Evolutionary conservation across 1,139 yeast species (phyloP), one percentile per base, ranked within the genome.

Genomic region (Debaryomycetaceae sp.): DNA sequence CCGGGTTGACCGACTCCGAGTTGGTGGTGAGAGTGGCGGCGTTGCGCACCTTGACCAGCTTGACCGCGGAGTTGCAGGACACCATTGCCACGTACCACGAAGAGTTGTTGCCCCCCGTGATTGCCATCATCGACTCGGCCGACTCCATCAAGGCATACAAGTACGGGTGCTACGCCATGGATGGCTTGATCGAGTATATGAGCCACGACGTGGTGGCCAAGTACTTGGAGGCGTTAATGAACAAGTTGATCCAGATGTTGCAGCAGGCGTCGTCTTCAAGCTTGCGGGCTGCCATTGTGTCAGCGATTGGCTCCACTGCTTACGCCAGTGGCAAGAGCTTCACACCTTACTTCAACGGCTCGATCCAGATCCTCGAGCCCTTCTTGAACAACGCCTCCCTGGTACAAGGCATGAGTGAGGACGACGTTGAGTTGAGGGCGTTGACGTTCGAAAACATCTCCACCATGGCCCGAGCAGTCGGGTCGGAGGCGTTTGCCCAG

Each of bases 231-330:
- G 89, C 94, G 32, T 75, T 91, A 58, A 86, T 89, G 83, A 85
- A 85, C 61, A 84, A 89, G 51, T 72, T 93, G 45, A 78, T 88
- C 67, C 77, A 73, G 38, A 81, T 91, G 83, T 75, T 91, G 49
- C 81, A 76, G 47, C 66, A 69, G 44, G 78, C 82, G 23, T 71
- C 75, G 44, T 67, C 86, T 23, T 67, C 79, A 4, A 72, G 83
- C 28, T 74, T 91, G 53, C 85, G 83, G 64, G 73, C 91, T 30
- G 84, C 94, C 33, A 84, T 91, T 49, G 96, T 91, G 37, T 84
- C 95, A 35, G 96, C 97, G 23, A 84, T 91, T 53, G 97, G 97
- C 35, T 88, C 97, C 23, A 86, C 96, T 39, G 98, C 98, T 24
- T 88, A 82, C 50, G 95, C 98, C 34, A 79, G 95, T 32, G 96